A percentile compares a stretch with the other conserved stretches of the same genome.
Evolutionary conservation across 2,329 filamentous ascomycete species (phyloP).

Genomic region (Apiospora arundinis): DNA sequence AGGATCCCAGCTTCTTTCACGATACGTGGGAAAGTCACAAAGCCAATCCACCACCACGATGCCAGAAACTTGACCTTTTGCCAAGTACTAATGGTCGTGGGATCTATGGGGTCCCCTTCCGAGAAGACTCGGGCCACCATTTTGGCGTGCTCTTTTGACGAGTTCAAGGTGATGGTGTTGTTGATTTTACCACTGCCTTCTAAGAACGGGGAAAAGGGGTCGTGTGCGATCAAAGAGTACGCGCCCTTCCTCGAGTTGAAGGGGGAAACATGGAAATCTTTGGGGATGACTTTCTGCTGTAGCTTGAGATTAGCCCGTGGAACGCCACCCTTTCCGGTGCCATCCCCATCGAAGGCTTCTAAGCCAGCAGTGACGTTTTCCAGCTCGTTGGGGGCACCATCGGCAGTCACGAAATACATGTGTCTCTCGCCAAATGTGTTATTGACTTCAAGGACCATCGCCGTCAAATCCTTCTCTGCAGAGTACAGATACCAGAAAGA

Average conservation of each 20-base stretch:
- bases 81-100: conserved; percentile 48
- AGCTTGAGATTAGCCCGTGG: conserved; percentile 22
- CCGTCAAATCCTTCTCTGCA: conserved; percentile 58
- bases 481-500: conserved; percentile 84
- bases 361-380: neutral
- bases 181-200: conserved; percentile 53
- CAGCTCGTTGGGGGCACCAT: conserved; percentile 27
- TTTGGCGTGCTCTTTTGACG: conserved; percentile 66
- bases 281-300: conserved; percentile 63
- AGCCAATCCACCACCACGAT: conserved; percentile 71
- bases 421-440: conserved; percentile 78
- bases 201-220: conserved; percentile 52
- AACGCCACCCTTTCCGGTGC: neutral
- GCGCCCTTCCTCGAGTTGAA: conserved; percentile 70
- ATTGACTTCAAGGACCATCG: conserved; percentile 76
- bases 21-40: conserved; percentile 71
- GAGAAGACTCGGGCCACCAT: conserved; percentile 67
- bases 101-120: conserved; percentile 55
- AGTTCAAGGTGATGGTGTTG: conserved; percentile 65
- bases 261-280: conserved; percentile 79
- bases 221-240: conserved; percentile 57
- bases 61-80: conserved; percentile 55
- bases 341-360: neutral
- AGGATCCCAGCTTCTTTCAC: conserved; percentile 64
- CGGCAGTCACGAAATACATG: conserved; percentile 65